Evolutionary conservation across 495 filamentous ascomycete genomes (phyloP).

Genomic region (Hypoxylon intermedium): DNA sequence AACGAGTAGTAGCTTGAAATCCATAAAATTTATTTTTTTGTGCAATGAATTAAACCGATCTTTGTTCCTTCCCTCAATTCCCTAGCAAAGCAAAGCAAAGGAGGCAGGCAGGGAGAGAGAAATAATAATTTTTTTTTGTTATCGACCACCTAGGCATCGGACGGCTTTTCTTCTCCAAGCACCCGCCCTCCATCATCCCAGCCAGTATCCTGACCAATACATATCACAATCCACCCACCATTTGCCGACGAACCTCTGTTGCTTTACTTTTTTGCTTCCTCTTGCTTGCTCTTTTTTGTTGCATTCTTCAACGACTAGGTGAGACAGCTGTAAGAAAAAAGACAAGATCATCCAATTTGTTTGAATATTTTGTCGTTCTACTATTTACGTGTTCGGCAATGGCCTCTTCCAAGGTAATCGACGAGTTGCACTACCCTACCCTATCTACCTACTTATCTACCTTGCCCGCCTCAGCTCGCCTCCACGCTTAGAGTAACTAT

Average conservation of each 20-base stretch:
- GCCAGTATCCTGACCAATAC: constrained; percentile 26
- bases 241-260: constrained; percentile 36
- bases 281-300: constrained; percentile 34
- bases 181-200: constrained; percentile 27
- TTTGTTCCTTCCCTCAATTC: constrained; percentile 34
- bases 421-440: constrained; percentile 25
- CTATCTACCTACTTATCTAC: no score
- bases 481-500: constrained; percentile 33
- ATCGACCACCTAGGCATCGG: constrained; percentile 27
- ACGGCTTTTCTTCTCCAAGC: constrained; percentile 36
- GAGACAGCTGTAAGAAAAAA: constrained; percentile 28
- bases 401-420: constrained; percentile 61
- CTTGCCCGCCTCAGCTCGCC: constrained; percentile 40
- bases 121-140: constrained; percentile 20
- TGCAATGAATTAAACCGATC: constrained; percentile 32
- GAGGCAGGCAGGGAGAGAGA: constrained; percentile 10
- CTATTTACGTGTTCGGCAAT: constrained; percentile 51
- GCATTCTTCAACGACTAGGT: constrained; percentile 33
- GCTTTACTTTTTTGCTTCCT: constrained; percentile 39
- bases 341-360: constrained; percentile 7
- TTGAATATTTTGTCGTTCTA: constrained; percentile 42
- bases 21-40: constrained; percentile 40
- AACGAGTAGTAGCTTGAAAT: no score
- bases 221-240: constrained; percentile 37
- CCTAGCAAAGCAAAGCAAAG: constrained; percentile 31